Conservation (phyloP, 2,329 filamentous ascomycete species). For the Microcyclosporella mali region DNA sequence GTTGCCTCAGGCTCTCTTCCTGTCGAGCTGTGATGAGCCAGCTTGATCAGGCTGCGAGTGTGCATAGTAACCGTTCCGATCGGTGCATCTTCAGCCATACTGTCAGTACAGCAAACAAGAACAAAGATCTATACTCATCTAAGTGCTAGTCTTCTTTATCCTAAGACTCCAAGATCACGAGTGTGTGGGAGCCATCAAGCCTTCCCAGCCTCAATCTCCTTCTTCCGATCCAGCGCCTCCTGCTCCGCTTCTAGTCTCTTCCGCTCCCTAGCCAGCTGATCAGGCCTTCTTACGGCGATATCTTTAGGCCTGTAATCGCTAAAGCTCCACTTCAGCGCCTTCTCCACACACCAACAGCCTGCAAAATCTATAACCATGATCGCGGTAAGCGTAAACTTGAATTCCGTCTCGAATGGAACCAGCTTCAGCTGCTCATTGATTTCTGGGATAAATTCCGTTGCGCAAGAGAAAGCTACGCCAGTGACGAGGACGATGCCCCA, state of each 20-base stretch:
- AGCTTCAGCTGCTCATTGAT: constrained; percentile 90
- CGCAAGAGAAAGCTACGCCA: constrained; percentile 85
- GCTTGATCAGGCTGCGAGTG: too few species aligned
- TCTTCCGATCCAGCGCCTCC: constrained; percentile 36
- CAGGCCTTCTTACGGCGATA: constrained; percentile 77
- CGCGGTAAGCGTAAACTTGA: constrained; percentile 77
- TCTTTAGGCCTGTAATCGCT: constrained; percentile 91
- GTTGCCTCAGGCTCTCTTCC: too few species aligned
- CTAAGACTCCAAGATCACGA: too few species aligned
- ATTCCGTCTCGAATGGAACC: constrained; percentile 81
- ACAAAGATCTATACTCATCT: too few species aligned
- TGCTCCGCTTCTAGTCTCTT: constrained; percentile 54
- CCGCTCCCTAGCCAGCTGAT: constrained; percentile 75
- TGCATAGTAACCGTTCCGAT: too few species aligned
- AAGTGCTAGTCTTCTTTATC: too few species aligned
- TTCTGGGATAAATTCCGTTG: constrained; percentile 90
- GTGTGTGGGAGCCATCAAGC: constrained; percentile 7
- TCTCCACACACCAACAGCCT: constrained; percentile 82
- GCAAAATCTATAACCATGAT: constrained; percentile 85
- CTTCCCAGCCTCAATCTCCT: constrained; percentile 30
- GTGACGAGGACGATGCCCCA: constrained; percentile 89
- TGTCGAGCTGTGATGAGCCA: too few species aligned
- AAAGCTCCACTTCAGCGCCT: constrained; percentile 75
- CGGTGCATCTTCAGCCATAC: too few species aligned
- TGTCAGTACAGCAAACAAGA: too few species aligned